Evolutionary conservation across 169 alveolate genomes (phyloP), one percentile per base, ranked within the genome.

Genomic region (Plasmodium chabaudi): DNA sequence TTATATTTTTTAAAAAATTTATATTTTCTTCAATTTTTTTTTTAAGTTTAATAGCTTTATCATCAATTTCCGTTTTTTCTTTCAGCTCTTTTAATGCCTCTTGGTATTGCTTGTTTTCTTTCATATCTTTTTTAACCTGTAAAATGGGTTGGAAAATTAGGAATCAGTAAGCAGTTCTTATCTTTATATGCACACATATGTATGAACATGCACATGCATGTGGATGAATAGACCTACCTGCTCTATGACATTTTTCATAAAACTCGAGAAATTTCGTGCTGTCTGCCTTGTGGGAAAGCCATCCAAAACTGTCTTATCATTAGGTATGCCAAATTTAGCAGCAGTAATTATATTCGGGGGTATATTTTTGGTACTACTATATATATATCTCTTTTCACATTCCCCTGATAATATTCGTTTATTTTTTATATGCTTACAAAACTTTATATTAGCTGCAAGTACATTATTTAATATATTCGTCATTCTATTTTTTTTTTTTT

Each of bases 51-150:
- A 94, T 73, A 51, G 93, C 93, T 19, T 74, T 87, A 64, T 82
- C 86, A 39, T 82, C 84, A 34, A 82, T 82, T 47, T 82, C 90
- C 1, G 87, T 87, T 65, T 74, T 70, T 53, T 79, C 91, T 70
- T 94, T 94, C 21, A 94, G 44, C 63, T 92, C 88, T 46, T 94
- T 90, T 84, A 94, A 72, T n/a, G 96, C 96, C 77, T 94, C 95
- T 82, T 92, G 88, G 71, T 92, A 88, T 51, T 92, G 91, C 51
- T 91, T 91, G 51, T 94, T 94, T 87, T 92, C 94, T 67, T 90
- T 94, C 95, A 94, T 70, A 88, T 94, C 96, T 75, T 88, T 91
- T 65, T 92, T 92, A 15, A 94, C 96, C 88, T 75, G 47, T 34
- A 7, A 15, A n/a, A 15, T 51, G 19, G 0, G 12, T 51, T 0